Conservation (phyloP, 169 alveolate genomes). For the Plasmodium chabaudi region DNA sequence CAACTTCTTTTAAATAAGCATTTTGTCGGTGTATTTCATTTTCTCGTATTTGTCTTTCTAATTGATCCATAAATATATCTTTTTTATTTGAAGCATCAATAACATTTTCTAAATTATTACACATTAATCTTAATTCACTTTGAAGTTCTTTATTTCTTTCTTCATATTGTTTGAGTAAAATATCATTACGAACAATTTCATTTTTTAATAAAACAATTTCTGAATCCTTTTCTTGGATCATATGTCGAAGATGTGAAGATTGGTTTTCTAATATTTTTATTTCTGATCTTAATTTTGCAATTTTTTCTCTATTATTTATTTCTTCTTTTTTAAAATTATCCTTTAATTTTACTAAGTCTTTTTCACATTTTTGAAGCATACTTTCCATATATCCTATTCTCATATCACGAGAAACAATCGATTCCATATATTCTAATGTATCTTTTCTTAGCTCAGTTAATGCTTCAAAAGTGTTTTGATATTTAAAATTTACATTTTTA, state of each 20-base stretch:
- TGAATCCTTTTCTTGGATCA: constrained; percentile 75
- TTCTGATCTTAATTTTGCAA: constrained; percentile 46
- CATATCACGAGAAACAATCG: constrained; percentile 76
- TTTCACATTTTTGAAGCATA: constrained; percentile 71
- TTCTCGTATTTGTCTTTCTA: constrained; percentile 75
- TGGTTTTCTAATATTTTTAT: constrained; percentile 62
- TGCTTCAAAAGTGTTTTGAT: constrained; percentile 71
- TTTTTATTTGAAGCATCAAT: constrained; percentile 76
- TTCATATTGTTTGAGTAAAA: constrained; percentile 53
- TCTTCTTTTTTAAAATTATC: constrained; percentile 43
- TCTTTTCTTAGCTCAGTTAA: constrained; percentile 74
- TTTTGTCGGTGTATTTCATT: constrained; percentile 75
- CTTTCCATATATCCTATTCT: constrained; percentile 76
- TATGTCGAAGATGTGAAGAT: constrained; percentile 59
- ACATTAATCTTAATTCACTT: constrained; percentile 68
- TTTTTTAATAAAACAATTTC: constrained; percentile 73
- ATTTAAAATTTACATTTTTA: constrained; percentile 71
- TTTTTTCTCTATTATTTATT: constrained; percentile 25
- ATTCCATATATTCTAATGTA: constrained; percentile 76
- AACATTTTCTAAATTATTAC: constrained; percentile 73
- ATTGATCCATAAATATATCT: constrained; percentile 71
- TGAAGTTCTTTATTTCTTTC: constrained; percentile 74
- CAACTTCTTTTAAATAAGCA: constrained; percentile 76
- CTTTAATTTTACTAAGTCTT: constrained; percentile 45
- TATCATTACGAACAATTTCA: constrained; percentile 72